Evolutionary conservation across 768 basidiomycete species (phyloP), one percentile per base, ranked within the genome.

Genomic region (Boletus sensibilis): DNA sequence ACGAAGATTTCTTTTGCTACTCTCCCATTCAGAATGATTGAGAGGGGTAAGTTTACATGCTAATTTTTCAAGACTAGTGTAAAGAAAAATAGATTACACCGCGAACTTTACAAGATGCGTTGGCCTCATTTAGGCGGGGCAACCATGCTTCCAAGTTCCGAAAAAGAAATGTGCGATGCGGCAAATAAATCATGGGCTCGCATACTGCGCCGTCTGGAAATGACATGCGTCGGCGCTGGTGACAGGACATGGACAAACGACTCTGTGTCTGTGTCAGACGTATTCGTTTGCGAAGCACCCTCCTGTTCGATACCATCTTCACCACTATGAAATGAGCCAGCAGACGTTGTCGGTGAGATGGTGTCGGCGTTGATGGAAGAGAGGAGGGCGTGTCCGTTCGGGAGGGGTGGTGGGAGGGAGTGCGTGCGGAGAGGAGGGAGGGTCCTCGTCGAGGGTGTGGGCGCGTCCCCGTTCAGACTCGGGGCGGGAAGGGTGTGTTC

Each of bases 1-100:
- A 86, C 61, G 85, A 86, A 59, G 84, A 86, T 62, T 70, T 83
- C 48, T 79, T 76, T 56, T 71, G 66, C 34, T 62, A 52, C 45
- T 27, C 29, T 6, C 23, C 47, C 1, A 44, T 64, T 35, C 9
- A 20, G 8, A 31, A 37, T 6, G 23, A 33, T 13, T 3, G 3
- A 6, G 3, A 16, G 4, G n/a, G n/a, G 20, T 5, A 35, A 50
- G 38, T 35, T 27, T 40, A 59, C 43, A 46, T n/a, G 11, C 2
- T 18, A 8, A 31, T 16, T 20, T 34, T 18, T 2, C 34, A 13
- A 35, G 34, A 5, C 43, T 29, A 7, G 44, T 29, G 25, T n/a
- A 18, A 4, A 25, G 3, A 11, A 25, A 37, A 25, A 25, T 25
- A 37, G 3, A 27, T 20, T 29, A 50, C 13, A 35, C 2, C 6